Base-by-base conservation (phyloP, 78 protist species). In the Dictyostelium purpureum region DNA sequence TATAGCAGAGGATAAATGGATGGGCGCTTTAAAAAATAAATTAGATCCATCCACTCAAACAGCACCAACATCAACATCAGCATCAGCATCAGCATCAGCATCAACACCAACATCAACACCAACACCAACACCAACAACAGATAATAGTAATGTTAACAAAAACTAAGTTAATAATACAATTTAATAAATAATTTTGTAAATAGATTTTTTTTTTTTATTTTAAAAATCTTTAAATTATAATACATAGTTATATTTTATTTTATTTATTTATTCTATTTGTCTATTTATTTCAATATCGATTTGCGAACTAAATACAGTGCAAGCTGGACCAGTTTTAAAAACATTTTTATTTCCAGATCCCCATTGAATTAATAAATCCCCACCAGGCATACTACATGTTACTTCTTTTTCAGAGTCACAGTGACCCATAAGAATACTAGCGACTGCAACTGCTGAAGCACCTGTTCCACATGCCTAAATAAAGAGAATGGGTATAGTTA, bases 391-490 rank as follows among this genome's bases (percentile, higher is more conserved):
- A n/a, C 52, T 31, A 9, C 88, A 45, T 0, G 79, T 71, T 19
- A 88, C 54, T 33, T 71, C 37, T 19, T 73, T 79, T 2, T 45
- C 38, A 6, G 78, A 1, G 1, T 18, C 0, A 19, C 73, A 59
- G 33, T 77, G 51, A 7, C 77, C 80, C 31, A 45, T 42, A 1
- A 89, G 52, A 6, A 88, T 51, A 12, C 77, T 70, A 21, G 88
- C 96, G 2, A 80, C 96, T 2, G 92, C 93, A 16, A 82, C 96
- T 42, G 93, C 96, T 51, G 92, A 87, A 28, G 96, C 96, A 79
- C 96, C 96, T 11, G 93, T 89, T 26, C 96, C 96, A 54, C 96
- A 93, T 12, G 96, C 96, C 28, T n/a, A n/a, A n/a, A n/a, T n/a
- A n/a, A n/a, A n/a, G n/a, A n/a, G n/a, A n/a, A n/a, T n/a, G n/a